phyloP scores from a whole-genome alignment of 2,329 filamentous ascomycete species.

The Pseudogymnoascus sp. region DNA sequence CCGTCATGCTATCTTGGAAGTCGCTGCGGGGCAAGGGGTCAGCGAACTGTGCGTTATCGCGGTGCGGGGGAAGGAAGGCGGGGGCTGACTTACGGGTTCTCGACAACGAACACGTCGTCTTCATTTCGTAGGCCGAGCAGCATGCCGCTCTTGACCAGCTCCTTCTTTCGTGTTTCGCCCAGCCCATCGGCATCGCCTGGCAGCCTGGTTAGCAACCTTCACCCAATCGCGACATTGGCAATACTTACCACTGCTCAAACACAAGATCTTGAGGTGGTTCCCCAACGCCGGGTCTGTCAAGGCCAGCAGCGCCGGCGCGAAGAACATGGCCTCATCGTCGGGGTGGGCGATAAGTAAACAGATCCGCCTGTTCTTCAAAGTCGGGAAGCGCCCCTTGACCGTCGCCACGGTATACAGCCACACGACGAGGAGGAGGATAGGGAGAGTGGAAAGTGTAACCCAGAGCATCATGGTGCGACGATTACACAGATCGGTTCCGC shows the following conservation, averaged over 20 bases:
- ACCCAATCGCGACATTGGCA: constrained; percentile 15
- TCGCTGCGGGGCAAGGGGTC: constrained; percentile 36
- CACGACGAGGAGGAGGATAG: constrained; percentile 34
- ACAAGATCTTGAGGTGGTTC: constrained; percentile 92
- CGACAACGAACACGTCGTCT: constrained; percentile 79
- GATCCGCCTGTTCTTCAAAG: constrained; percentile 75
- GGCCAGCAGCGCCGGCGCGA: constrained; percentile 80
- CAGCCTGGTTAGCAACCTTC: constrained; percentile 18
- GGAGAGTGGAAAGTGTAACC: constrained; percentile 30
- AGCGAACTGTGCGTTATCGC: constrained; percentile 4
- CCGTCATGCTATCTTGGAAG: constrained; percentile 87
- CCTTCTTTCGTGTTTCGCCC: constrained; percentile 73
- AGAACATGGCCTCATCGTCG: constrained; percentile 99
- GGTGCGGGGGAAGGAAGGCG: constrained; percentile 15
- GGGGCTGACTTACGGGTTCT: constrained; percentile 55
- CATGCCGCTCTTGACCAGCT: constrained; percentile 75
- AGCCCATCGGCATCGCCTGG: constrained; percentile 79
- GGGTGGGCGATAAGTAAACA: constrained; percentile 92
- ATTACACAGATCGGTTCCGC: constrained; percentile 9
- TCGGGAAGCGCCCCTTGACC: constrained; percentile 50
- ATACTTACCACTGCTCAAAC: constrained; percentile 70
- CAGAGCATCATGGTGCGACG: constrained; percentile 11
- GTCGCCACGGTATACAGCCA: constrained; percentile 34
- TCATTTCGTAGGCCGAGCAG: constrained; percentile 66
- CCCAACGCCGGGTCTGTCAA: constrained; percentile 71